Percentiles rank a stretch among this genome's conserved stretches.
These are phyloP conservation scores for Coemansia sp. DNA, from an alignment of 192 early-diverging fungal genomes.

Conservation along the genomic window DNA sequence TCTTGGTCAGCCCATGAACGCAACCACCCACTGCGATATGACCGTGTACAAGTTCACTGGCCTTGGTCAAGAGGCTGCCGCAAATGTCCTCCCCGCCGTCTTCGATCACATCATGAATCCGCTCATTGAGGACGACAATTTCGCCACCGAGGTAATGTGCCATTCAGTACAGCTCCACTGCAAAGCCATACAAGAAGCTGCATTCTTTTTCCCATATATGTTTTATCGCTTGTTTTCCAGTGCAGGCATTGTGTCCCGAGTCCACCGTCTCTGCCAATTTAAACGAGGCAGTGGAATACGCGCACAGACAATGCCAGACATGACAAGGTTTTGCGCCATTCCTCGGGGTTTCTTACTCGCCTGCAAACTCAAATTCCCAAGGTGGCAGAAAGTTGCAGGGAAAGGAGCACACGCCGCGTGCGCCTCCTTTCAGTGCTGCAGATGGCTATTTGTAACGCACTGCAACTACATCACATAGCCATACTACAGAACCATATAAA, in stretches of 20 bases:
- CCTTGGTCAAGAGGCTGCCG: slow-evolving; percentile 68
- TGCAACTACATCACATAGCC: background rate
- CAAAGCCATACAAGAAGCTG: background rate
- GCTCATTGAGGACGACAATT: slow-evolving; percentile 68
- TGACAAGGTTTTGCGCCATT: background rate
- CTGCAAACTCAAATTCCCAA: background rate
- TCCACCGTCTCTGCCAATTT: background rate
- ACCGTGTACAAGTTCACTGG: slow-evolving; percentile 72
- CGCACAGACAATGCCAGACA: slow-evolving; percentile 2
- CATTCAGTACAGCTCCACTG: background rate
- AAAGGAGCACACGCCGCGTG: too few relatives aligned
- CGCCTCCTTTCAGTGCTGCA: too few relatives aligned
- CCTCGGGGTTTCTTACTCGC: background rate
- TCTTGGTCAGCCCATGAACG: slow-evolving; percentile 73
- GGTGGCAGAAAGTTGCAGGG: too few relatives aligned
- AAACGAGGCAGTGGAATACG: background rate
- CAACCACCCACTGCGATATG: slow-evolving; percentile 60
- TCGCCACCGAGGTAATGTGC: slow-evolving; percentile 70
- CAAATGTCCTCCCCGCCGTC: slow-evolving; percentile 73
- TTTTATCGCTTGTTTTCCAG: background rate
- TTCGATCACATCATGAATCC: slow-evolving; percentile 82
- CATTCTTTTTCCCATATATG: slow-evolving; percentile 13
- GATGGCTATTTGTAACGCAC: too few relatives aligned
- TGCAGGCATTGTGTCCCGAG: background rate
- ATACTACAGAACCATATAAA: background rate